phyloP scores from a whole-genome alignment of 1,284 basidiomycete genomes.

The Trichosporon coremiiforme region DNA sequence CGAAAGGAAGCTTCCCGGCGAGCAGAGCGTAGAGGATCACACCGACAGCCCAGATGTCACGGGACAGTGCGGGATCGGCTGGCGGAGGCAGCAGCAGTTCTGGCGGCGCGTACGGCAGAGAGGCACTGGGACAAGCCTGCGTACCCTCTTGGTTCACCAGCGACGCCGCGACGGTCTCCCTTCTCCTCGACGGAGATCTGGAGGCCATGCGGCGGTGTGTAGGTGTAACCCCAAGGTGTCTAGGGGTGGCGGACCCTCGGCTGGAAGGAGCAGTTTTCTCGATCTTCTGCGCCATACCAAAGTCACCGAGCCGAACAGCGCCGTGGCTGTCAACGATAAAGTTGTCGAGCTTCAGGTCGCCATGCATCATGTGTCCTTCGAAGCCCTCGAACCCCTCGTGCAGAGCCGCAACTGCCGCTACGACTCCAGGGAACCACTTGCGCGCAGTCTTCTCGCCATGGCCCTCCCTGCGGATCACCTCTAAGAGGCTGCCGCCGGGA shows the following conservation, averaged over 20 bases:
- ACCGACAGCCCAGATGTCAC: slow-evolving; percentile 92
- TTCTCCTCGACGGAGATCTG: slow-evolving; percentile 24
- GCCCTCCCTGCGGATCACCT: slow-evolving; percentile 69
- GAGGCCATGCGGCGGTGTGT: slow-evolving; percentile 7
- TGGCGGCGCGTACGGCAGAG: slow-evolving; percentile 85
- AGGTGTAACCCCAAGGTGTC: not conserved
- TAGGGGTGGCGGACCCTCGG: not conserved
- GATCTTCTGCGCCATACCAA: slow-evolving; percentile 50
- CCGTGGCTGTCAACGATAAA: slow-evolving; percentile 85
- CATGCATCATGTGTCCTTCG: slow-evolving; percentile 74
- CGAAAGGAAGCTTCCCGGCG: slow-evolving; percentile 77
- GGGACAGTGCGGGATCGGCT: slow-evolving; percentile 59
- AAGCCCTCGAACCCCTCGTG: slow-evolving; percentile 63
- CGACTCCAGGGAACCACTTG: slow-evolving; percentile 87
- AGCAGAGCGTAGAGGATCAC: slow-evolving; percentile 82
- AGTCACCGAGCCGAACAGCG: slow-evolving; percentile 54
- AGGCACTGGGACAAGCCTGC: slow-evolving; percentile 70
- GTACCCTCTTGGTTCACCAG: not conserved
- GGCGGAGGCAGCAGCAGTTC: slow-evolving; percentile 65
- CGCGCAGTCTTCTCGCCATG: slow-evolving; percentile 69
- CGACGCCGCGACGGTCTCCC: slow-evolving; percentile 21
- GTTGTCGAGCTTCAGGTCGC: slow-evolving; percentile 96
- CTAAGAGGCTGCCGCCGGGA: slow-evolving; percentile 80
- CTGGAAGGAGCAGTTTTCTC: slow-evolving; percentile 22
- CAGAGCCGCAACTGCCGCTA: slow-evolving; percentile 79